phyloP scores from a whole-genome alignment of 306 rosid species.

The Quercus ilex region DNA sequence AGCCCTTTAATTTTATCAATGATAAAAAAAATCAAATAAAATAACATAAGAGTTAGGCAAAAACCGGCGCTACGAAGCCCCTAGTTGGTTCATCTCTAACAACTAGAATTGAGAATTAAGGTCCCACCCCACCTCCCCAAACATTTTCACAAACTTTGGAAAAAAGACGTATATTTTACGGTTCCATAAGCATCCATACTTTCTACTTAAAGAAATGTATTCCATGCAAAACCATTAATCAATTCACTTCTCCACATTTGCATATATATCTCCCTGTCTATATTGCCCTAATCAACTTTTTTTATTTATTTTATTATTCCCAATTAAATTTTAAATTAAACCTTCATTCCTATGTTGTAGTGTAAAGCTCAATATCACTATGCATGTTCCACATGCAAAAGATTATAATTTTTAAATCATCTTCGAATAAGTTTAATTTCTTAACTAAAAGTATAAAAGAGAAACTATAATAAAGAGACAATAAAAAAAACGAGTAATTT shows the following conservation, averaged over 20 bases:
- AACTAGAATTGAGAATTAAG: slow-evolving; percentile 31
- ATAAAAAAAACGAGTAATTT: neutral
- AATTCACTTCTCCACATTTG: no score
- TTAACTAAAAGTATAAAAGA: neutral
- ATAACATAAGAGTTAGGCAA: slow-evolving; percentile 13
- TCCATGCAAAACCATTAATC: slow-evolving; percentile 26
- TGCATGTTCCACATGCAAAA: no score
- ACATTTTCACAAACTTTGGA: slow-evolving; percentile 13
- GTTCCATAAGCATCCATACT: slow-evolving; percentile 42
- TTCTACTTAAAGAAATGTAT: slow-evolving; percentile 30
- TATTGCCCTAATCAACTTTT: slow-evolving; percentile 7
- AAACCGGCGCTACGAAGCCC: slow-evolving; percentile 17
- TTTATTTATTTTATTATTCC: neutral
- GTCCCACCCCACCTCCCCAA: slow-evolving; percentile 40
- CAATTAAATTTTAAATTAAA: no score
- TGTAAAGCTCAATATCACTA: no score
- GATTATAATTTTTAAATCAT: no score
- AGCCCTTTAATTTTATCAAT: neutral
- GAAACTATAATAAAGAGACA: neutral
- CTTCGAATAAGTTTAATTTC: no score
- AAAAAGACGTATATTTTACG: slow-evolving; percentile 29
- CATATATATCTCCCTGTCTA: no score
- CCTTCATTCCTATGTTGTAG: no score
- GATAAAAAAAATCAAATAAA: slow-evolving; percentile 11
- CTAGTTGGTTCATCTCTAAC: neutral